phyloP scores from a whole-genome alignment of 495 filamentous ascomycete genomes.

The Lepraria neglecta region DNA sequence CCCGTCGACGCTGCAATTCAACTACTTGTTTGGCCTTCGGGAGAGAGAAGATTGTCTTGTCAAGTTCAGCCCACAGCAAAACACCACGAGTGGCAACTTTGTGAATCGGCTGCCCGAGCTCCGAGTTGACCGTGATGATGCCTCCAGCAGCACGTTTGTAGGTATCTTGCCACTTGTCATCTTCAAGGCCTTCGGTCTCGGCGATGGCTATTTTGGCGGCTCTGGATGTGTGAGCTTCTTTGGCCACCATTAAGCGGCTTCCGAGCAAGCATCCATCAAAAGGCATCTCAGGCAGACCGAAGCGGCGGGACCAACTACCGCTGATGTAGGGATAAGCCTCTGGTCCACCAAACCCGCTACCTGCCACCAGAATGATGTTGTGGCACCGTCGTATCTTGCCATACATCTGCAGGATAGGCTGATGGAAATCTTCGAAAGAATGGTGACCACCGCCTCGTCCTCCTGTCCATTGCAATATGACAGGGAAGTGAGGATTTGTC shows the following conservation, averaged over 20 bases:
- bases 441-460: slow-evolving; percentile 49
- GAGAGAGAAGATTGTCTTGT: slow-evolving; percentile 38
- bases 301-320: slow-evolving; percentile 40
- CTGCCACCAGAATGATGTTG: too few relatives aligned
- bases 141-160: slow-evolving; percentile 32
- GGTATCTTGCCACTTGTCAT: slow-evolving; percentile 34
- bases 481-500: slow-evolving; percentile 41
- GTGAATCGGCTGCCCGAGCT: slow-evolving; percentile 44
- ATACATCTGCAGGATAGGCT: slow-evolving; percentile 34
- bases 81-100: slow-evolving; percentile 40
- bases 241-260: slow-evolving; percentile 46
- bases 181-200: slow-evolving; percentile 33
- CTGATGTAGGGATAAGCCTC: slow-evolving; percentile 46
- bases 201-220: slow-evolving; percentile 33
- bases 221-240: slow-evolving; percentile 36
- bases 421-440: slow-evolving; percentile 48
- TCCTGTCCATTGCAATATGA: slow-evolving; percentile 49
- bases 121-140: slow-evolving; percentile 38
- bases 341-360: slow-evolving; percentile 45
- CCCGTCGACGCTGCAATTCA: too few relatives aligned
- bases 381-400: too few relatives aligned
- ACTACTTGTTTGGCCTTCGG: too few relatives aligned
- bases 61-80: slow-evolving; percentile 37
- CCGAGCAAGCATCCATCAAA: slow-evolving; percentile 46
- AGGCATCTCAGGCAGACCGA: slow-evolving; percentile 43